Base-by-base conservation (phyloP, 768 basidiomycete species). In the Cubamyces lactineus region DNA sequence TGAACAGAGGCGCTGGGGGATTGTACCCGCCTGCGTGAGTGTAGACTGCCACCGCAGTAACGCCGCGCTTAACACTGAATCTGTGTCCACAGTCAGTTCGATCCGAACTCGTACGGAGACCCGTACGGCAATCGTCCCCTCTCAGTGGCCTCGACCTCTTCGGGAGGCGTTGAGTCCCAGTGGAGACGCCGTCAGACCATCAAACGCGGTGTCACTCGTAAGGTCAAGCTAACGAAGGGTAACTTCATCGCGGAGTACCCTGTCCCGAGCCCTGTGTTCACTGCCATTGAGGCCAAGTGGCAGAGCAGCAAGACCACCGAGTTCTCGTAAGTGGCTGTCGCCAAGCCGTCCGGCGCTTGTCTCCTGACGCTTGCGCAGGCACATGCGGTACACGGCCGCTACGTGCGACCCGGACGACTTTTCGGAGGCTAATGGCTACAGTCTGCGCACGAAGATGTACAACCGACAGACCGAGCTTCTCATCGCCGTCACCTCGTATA, bases 301-400 rank as follows among this genome's bases (percentile, higher is more conserved):
- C 76, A 84, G n/a, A 72, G 75, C 61, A 84, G 83, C 53, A 91
- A 80, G 65, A 87, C 88, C 16, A 95, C 87, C 2, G 96, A 98
- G 74, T 98, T 98, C 76, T 89, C 94, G 91, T 94, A 68, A 74
- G 91, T 79, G 6, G 34, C 55, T 23, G 28, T 21, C 28, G 39
- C 23, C 42, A 58, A 38, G 45, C 23, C n/a, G 38, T 3, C 52
- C 23, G 34, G 9, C 64, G 30, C 24, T 41, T 48, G 16, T 38
- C 23, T 28, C 38, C 53, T 52, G 42, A 19, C 62, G 65, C 41
- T 59, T 38, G 49, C 17, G 16, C 21, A 89, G 87, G 38, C 94
- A 97, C 75, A 94, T 97, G 92, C 84, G 94, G 43, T 97, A 96
- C 77, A 95, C 88, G 45, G 95, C 94, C 17, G 94, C 92, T 17